Base-by-base conservation (phyloP, 2,329 filamentous ascomycete species). In the Ceratocystis ficicola region DNA sequence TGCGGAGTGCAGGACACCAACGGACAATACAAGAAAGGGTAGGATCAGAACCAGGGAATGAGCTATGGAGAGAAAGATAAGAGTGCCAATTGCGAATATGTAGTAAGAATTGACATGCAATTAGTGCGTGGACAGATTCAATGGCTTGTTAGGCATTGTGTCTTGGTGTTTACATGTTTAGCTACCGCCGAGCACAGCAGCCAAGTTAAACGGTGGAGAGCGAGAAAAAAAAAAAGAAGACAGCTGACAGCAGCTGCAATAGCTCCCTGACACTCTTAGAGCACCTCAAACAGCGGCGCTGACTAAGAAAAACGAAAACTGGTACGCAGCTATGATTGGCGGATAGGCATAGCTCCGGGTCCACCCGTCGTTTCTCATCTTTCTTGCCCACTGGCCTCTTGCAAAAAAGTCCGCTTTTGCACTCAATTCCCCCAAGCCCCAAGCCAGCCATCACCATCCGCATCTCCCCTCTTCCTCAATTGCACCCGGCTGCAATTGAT, bases 401-500 rank as follows among this genome's bases (percentile, higher is more conserved):
- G 66, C 66, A 64, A 66, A 68, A 68, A 66, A 66, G 66, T 64
- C 61, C 66, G 64, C 62, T 68, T 68, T 66, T 69, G 68, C 70
- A 70, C 69, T 70, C 66, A 64, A 65, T 59, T 63, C 63, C 66
- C 36, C 36, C 36, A 41, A 41, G 36, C 36, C 36, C 66, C 64
- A 67, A 67, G 66, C 66, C 66, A 67, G 66, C 66, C 63, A 67
- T 67, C 66, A 67, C 66, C 66, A 67, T 66, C 62, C 65, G 65
- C 65, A 75, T 70, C 70, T 73, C 70, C 64, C 72, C 70, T 74
- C 76, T 75, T 77, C 76, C 69, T 70, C 83, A 83, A 82, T 84
- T 84, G 81, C 81, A 79, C 77, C 73, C 73, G 70, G 75, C 76
- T 80, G 83, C 83, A 85, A 84, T 86, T 86, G 83, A 78, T 79